Percentiles rank a stretch among this genome's conserved stretches.
These are phyloP conservation scores for Tilletiopsis washingtonensis DNA, from an alignment of 1,284 basidiomycete genomes.

Conservation along the genomic window DNA sequence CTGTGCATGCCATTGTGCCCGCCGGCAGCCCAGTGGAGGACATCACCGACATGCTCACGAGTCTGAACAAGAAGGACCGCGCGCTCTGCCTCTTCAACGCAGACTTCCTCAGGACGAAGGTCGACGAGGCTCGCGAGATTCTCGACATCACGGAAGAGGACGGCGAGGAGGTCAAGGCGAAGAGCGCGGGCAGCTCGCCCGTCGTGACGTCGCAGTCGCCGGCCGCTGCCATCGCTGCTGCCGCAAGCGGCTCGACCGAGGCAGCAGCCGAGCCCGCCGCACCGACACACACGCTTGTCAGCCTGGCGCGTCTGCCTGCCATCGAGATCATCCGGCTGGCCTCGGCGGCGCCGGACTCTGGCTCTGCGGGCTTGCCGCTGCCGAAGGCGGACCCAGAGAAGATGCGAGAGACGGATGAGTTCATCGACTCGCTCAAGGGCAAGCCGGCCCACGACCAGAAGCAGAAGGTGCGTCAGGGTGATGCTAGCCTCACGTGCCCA, in stretches of 20 bases:
- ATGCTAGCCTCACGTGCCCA: too few species aligned
- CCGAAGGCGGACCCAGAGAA: conserved; percentile 64
- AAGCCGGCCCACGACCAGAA: conserved; percentile 64
- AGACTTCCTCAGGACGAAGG: conserved; percentile 67
- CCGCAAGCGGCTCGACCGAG: conserved; percentile 18
- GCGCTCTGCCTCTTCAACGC: conserved; percentile 81
- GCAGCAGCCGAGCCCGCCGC: conserved; percentile 27
- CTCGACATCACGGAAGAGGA: conserved; percentile 57
- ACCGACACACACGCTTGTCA: conserved; percentile 33
- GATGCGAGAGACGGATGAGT: conserved; percentile 63
- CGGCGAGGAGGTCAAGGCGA: conserved; percentile 33
- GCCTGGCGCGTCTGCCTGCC: conserved; percentile 61
- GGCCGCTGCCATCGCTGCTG: neutral
- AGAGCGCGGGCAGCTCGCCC: too few species aligned
- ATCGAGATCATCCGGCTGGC: conserved; percentile 57
- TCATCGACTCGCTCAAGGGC: conserved; percentile 63
- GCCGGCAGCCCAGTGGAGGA: conserved; percentile 30
- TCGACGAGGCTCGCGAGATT: conserved; percentile 72
- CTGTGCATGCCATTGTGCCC: conserved; percentile 40
- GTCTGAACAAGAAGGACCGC: conserved; percentile 74
- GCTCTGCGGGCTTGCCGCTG: conserved; percentile 56
- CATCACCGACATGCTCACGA: conserved; percentile 66
- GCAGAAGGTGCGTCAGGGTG: too few species aligned
- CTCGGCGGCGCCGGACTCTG: conserved; percentile 43
- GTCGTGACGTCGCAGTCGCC: too few species aligned